Percentiles rank a stretch among this genome's conserved stretches.
phyloP scores from a whole-genome alignment of 2,329 filamentous ascomycete species.

The Phyllosticta citribraziliensis region DNA sequence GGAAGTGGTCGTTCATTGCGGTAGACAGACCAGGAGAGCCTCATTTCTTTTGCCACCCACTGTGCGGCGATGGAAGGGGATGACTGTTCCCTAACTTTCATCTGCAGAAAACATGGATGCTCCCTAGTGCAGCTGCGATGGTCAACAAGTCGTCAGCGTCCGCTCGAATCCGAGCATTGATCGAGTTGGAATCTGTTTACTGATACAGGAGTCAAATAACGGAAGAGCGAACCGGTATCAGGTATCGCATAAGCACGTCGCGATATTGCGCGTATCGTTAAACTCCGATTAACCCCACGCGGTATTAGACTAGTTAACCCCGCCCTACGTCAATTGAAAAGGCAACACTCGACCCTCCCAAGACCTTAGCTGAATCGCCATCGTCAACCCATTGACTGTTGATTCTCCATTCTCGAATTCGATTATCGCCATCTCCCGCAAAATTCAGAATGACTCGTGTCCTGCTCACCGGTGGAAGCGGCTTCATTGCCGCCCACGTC shows the following conservation, averaged over 20 bases:
- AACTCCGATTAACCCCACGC: background rate
- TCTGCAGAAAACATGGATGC: too few species aligned
- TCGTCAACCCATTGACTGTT: background rate
- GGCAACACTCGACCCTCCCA: background rate
- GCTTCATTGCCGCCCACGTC: constrained; percentile 58
- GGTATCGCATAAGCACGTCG: background rate
- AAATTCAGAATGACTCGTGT: constrained; percentile 25
- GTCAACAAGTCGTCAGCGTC: too few species aligned
- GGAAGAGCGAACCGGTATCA: too few species aligned
- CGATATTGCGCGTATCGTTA: background rate
- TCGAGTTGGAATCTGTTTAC: background rate
- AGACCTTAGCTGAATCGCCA: background rate
- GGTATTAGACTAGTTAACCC: constrained; percentile 2
- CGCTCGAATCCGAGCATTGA: too few species aligned
- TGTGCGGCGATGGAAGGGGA: too few species aligned
- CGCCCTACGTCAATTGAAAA: constrained; percentile 8
- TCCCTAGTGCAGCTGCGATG: too few species aligned
- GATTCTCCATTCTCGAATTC: background rate
- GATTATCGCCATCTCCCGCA: background rate
- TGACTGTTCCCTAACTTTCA: too few species aligned
- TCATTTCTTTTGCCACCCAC: too few species aligned
- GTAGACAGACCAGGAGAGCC: too few species aligned
- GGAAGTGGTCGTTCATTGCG: too few species aligned
- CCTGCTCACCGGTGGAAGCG: constrained; percentile 43
- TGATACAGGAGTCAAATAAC: background rate